Evolutionary conservation across 2,329 filamentous ascomycete species (phyloP), one percentile per base, ranked within the genome.

Genomic region (Colletotrichum musicola): DNA sequence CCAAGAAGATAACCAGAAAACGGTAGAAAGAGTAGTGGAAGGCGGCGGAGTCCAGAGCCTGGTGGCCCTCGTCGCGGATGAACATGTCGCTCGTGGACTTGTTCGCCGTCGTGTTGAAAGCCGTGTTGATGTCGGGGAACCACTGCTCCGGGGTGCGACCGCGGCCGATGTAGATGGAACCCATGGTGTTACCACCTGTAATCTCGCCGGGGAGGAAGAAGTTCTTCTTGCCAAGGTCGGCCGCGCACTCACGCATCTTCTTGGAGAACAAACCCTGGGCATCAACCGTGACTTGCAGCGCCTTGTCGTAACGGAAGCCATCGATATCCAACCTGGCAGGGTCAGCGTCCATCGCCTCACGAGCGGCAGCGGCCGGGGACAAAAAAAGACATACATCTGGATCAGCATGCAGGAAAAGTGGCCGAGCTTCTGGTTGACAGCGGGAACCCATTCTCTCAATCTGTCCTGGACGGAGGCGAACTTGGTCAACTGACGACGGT

Each of bases 381-480:
- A 4, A 5, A 20, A 6, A n/a, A 20, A 13, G 10, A 54, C 59
- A 22, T 30, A 62, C 71, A 84, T 86, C 27, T 81, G 77, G 63
- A 92, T 89, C 46, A 87, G 82, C 75, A 91, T 87, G 77, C 89
- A 92, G 1, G 88, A 89, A 72, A 91, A 89, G 51, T 84, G 84
- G 65, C 86, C 84, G 64, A 91, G 79, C 72, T 87, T 88, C 53
- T 85, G 82, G 47, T 84, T 79, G 0, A 91, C 88, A 12, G 84
- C 83, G 4, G 87, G 85, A 18, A 84, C 73, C 89, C 89, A 92
- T 73, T 90, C 89, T 62, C 89, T 84, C 7, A 92, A 80, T 73
- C 89, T 88, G 76, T 92, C 89, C 76, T 92, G 89, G 0, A 91
- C 89, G 51, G 86, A 89, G 56, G 88, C 88, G 77, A 91, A 92